These are phyloP conservation scores for Echinosphaeria canescens DNA, from an alignment of 2,329 filamentous ascomycete species.

Conservation along the genomic window DNA sequence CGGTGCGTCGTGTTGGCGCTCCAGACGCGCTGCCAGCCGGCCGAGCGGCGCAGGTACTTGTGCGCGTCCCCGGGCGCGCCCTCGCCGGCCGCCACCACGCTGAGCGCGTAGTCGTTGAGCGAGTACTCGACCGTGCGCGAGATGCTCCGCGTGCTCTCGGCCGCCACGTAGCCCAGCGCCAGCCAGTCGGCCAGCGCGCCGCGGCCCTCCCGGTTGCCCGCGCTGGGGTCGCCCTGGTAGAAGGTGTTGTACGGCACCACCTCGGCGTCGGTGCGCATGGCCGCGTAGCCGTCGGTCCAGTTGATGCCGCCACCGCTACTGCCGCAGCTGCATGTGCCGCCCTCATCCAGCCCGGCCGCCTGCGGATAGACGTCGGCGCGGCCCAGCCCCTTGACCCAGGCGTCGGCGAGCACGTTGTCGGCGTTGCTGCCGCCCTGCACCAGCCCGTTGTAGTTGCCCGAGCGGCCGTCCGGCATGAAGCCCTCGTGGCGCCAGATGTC, in stretches of 20 bases:
- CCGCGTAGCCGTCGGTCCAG: constrained; percentile 48
- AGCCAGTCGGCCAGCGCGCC: constrained; percentile 58
- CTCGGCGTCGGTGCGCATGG: constrained; percentile 52
- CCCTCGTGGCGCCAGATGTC: constrained; percentile 51
- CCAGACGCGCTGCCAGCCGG: constrained; percentile 48
- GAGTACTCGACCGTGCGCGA: constrained; percentile 59
- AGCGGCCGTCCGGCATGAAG: constrained; percentile 54
- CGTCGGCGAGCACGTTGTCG: constrained; percentile 45
- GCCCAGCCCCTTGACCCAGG: constrained; percentile 41
- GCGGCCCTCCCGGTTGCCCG: constrained; percentile 52
- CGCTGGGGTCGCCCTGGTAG: constrained; percentile 45
- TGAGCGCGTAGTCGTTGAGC: constrained; percentile 55
- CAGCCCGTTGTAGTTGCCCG: constrained; percentile 48
- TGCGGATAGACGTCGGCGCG: not conserved
- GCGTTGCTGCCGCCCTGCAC: constrained; percentile 49
- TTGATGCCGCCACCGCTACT: too few relatives aligned
- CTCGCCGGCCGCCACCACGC: constrained; percentile 34
- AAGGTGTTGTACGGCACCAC: constrained; percentile 49
- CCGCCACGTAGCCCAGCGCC: constrained; percentile 45
- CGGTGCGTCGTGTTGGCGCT: constrained; percentile 33
- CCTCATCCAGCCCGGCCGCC: too few relatives aligned
- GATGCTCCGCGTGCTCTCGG: constrained; percentile 47
- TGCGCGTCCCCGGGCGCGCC: constrained; percentile 29
- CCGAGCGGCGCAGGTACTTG: constrained; percentile 35
- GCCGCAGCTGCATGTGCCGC: too few relatives aligned